Evolutionary conservation across 345 rosid genomes (phyloP), one percentile per base, ranked within the genome.

Genomic region (Firmiana major): DNA sequence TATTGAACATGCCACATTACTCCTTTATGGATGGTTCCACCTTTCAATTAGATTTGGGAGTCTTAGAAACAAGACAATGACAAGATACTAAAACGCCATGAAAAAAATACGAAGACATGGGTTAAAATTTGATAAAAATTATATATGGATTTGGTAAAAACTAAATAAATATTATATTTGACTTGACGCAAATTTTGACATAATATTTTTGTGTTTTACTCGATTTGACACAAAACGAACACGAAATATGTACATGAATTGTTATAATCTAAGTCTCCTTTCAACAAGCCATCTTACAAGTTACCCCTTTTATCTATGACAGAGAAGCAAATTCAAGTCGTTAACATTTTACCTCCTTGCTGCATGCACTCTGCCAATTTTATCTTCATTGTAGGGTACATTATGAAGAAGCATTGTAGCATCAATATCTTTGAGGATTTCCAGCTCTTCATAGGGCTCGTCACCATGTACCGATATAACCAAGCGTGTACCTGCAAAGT

Each of bases 381-480:
- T 92, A n/a, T 86, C 97, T 86, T 96, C 98, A 70, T 79, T 71
- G 74, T 80, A 81, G 67, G 98, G 97, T 62, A 91, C 75, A 67
- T 88, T 83, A 86, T 96, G 99, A 83, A 96, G 91, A 82, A 96
- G 68, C 99, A 96, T 91, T 42, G 93, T 92, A 66, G 89, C 90
- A 36, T 92, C 97, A 13, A 85, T 78, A 40, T 77, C 87, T 81
- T 92, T 90, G 73, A 96, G 92, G 73, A 93, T 84, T 83, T 93
- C 92, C 85, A 92, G 83, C 81, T 93, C 95, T 78, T 87, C 89
- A 12, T 84, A 87, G 24, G 95, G 76, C 85, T 93, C 98, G 34
- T 93, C 97, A 4, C 98, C 99, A 64, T 92, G 89, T 67, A 93
- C 71, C 63, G 97, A 88, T 79, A 96, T 85, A 78, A 86, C 98